Evolutionary conservation across 208 protist genomes (phyloP).

Genomic region (Crithidia thermophila): DNA sequence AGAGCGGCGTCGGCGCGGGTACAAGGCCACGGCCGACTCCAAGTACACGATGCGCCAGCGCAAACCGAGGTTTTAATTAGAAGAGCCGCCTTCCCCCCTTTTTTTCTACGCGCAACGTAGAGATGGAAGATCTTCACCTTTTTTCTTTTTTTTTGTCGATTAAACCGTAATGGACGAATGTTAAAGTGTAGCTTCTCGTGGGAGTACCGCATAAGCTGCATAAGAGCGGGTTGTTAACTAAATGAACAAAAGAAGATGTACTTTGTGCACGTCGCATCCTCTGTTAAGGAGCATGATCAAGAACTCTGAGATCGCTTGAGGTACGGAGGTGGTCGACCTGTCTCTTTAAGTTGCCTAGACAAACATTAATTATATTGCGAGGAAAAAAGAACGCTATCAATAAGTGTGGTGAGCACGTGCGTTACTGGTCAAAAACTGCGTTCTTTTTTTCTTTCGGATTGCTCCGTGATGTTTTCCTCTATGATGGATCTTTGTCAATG

Average conservation of each 20-base stretch:
- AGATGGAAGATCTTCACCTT: no score
- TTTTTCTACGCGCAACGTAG: no score
- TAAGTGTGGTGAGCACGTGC: no score
- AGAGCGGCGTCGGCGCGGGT: slow-evolving; percentile 92
- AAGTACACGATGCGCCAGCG: slow-evolving; percentile 98
- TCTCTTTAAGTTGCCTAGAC: background rate
- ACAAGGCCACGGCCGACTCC: slow-evolving; percentile 87
- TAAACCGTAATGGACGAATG: background rate
- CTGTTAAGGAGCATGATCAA: no score
- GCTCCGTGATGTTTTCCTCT: no score
- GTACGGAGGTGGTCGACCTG: background rate
- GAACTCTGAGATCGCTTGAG: no score
- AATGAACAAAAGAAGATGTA: no score
- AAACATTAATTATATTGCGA: background rate
- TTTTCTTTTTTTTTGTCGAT: slow-evolving; percentile 1
- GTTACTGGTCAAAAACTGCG: no score
- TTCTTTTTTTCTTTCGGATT: no score
- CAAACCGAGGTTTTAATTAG: slow-evolving; percentile 85
- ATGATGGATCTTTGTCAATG: no score
- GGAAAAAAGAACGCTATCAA: background rate
- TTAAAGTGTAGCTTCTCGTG: no score
- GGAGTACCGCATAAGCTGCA: background rate
- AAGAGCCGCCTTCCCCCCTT: background rate
- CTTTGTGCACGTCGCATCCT: no score
- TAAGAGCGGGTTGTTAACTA: background rate